Percentiles rank a stretch among this genome's conserved stretches.
Conservation (phyloP, 805 yeast species). For the Jamesozyma spencerorum region DNA sequence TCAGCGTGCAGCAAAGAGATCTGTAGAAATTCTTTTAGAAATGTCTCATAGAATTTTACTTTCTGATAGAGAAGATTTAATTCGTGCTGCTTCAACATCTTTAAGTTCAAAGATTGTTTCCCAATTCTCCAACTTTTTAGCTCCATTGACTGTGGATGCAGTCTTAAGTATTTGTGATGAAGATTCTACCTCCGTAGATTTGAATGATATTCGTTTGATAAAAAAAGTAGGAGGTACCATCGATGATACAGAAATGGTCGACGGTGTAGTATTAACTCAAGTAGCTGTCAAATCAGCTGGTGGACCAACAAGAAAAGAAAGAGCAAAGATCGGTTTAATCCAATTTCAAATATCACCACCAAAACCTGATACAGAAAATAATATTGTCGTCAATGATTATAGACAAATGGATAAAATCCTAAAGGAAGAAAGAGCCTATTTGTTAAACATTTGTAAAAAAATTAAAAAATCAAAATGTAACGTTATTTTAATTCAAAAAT, state of each 20-base stretch:
- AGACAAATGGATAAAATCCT: conserved; percentile 98
- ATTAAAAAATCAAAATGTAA: conserved; percentile 96
- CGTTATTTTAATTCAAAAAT: conserved; percentile 80
- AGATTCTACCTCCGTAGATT: conserved; percentile 60
- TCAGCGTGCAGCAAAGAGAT: conserved; percentile 77
- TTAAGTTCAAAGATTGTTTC: conserved; percentile 91
- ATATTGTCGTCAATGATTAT: conserved; percentile 93
- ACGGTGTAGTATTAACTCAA: conserved; percentile 91
- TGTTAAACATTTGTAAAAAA: conserved; percentile 88
- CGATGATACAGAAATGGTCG: conserved; percentile 87
- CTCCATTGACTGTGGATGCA: conserved; percentile 91
- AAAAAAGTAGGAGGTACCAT: conserved; percentile 97
- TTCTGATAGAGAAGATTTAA: conserved; percentile 68
- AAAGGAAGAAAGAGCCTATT: conserved; percentile 94
- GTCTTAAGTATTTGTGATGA: conserved; percentile 69
- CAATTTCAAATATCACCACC: conserved; percentile 96
- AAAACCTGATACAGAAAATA: conserved; percentile 95
- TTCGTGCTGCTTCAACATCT: conserved; percentile 91
- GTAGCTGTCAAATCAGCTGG: conserved; percentile 84
- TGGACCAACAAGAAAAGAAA: conserved; percentile 90
- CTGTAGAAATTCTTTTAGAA: conserved; percentile 70
- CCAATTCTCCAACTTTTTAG: conserved; percentile 75
- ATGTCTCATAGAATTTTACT: conserved; percentile 81
- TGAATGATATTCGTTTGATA: conserved; percentile 78
- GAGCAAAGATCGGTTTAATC: conserved; percentile 80